These are phyloP conservation scores for Trichoderma guizhouense DNA, from an alignment of 2,329 filamentous ascomycete species.

Conservation along the genomic window DNA sequence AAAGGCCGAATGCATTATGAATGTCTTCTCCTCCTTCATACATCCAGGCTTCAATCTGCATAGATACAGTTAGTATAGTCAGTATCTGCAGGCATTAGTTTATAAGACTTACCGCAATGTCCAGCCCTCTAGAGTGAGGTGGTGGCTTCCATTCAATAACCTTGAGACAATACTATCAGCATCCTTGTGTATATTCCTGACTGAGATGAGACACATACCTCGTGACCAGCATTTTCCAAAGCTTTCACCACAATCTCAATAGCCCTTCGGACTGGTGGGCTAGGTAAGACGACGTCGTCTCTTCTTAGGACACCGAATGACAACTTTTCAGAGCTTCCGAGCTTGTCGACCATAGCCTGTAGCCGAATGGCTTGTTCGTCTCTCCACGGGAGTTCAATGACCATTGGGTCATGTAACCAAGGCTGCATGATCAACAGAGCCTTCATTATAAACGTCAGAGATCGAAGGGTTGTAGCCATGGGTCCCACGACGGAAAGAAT, in stretches of 20 bases:
- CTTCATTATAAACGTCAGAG: not conserved
- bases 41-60: not conserved
- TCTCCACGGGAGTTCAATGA: not conserved
- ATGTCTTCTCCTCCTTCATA: not conserved
- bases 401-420: not conserved
- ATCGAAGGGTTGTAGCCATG: not conserved
- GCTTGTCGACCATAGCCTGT: not conserved
- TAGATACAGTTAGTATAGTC: not conserved
- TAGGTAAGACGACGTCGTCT: not conserved
- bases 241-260: not conserved
- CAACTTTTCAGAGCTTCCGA: not conserved
- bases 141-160: not conserved
- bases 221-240: not conserved
- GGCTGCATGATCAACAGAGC: not conserved
- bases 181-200: not conserved
- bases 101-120: not conserved
- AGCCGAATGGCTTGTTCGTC: not conserved
- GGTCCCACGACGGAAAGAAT: not conserved
- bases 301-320: not conserved
- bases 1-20: not conserved
- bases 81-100: not conserved
- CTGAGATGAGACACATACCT: not conserved
- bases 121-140: not conserved
- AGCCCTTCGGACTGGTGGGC: not conserved
- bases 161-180: not conserved